A percentile compares a stretch with the other conserved stretches of the same genome.
Evolutionary conservation across 2,329 filamentous ascomycete species (phyloP).

Genomic region (Neoarthrinium moseri): DNA sequence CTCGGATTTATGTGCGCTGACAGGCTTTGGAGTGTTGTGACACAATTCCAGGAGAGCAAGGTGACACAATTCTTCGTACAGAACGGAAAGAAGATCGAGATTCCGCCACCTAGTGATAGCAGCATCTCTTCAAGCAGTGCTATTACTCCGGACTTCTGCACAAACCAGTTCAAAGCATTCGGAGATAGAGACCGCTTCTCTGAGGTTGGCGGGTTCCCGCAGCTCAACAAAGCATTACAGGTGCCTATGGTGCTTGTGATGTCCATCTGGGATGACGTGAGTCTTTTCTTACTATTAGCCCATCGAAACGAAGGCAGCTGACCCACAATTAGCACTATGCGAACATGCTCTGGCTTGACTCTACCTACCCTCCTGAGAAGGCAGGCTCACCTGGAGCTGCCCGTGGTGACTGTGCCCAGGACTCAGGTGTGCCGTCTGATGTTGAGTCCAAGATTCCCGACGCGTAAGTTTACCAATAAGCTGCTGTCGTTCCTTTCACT

Average conservation of each 20-base stretch:
- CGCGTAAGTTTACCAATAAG: background rate
- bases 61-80: conserved; percentile 61
- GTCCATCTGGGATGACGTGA: conserved; percentile 57
- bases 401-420: conserved; percentile 46
- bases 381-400: conserved; percentile 39
- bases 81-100: conserved; percentile 45
- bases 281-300: conserved; percentile 7
- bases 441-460: conserved; percentile 35
- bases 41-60: conserved; percentile 48
- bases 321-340: conserved; percentile 38
- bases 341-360: conserved; percentile 62
- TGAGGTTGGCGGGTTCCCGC: conserved; percentile 49
- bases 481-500: background rate
- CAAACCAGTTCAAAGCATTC: conserved; percentile 35
- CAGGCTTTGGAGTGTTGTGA: conserved; percentile 44
- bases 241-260: conserved; percentile 63
- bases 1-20: background rate
- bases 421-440: conserved; percentile 44
- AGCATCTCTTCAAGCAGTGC: background rate
- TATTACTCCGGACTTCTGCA: background rate
- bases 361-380: conserved; percentile 41
- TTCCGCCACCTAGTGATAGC: conserved; percentile 3
- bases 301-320: background rate
- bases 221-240: conserved; percentile 50
- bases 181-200: conserved; percentile 51